Base-by-base conservation (phyloP, 495 filamentous ascomycete species). In the Penicillium herquei region DNA sequence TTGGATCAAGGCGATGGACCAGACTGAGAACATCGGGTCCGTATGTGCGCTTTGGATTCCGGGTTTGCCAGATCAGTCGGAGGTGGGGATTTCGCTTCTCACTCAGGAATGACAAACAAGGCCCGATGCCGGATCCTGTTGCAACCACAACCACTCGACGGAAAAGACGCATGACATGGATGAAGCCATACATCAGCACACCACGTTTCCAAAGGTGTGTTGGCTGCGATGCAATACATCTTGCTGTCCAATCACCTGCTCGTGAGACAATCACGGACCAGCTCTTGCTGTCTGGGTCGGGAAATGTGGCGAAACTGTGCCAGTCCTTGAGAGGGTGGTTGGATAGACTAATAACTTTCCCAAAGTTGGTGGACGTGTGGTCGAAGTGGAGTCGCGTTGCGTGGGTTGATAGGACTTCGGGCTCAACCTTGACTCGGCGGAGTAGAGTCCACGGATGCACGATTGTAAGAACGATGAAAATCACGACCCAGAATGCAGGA, bases 51-150 rank as follows among this genome's bases (percentile, higher is more conserved):
- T 68, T 49, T 1, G 81, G 81, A 48, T 67, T 70, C 3, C 72
- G 72, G 10, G 81, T 77, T 39, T 72, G 75, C 81, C 81, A 84
- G 34, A 84, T 66, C 7, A 84, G 68, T 13, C 80, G 75, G 58
- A 76, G 70, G 2, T 70, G 66, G 7, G 76, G 61, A 1, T 69
- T 70, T 13, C 72, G 55, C 10, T 54, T 51, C 47, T 62, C 70
- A 46, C 55, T 64, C 0, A 78, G 57, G 51, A 73, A 76, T 0
- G 67, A 69, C 1, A 71, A 64, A 42, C 66, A 67, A 0, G 68
- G 88, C 0, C 87, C 88, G 51, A 91, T 91, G 30, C 88, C 88
- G 14, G 85, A 88, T 30, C 88, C 88, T 0, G 88, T 92, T 4
- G 85, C 81, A 12, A 92, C 83, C 47, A 91, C 66, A 31, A 92